Evolutionary conservation across 768 basidiomycete genomes (phyloP), one percentile per base, ranked within the genome.

Genomic region (Collybia nuda): DNA sequence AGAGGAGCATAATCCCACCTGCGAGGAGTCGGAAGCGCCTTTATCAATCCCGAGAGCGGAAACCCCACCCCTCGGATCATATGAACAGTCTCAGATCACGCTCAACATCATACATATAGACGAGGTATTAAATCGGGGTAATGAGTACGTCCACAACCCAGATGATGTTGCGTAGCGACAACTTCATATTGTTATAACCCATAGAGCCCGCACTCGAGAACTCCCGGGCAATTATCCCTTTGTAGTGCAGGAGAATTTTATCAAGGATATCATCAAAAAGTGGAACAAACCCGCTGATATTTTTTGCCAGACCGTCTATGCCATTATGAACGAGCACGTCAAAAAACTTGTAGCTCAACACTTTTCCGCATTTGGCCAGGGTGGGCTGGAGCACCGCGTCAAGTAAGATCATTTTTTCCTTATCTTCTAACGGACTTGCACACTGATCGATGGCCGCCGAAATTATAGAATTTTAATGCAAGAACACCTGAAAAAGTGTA

Each of bases 161-260:
- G 24, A 26, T 26, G 14, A 32, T 32, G 3, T 32, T 32, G 32
- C 9, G 32, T 11, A 32, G 12, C 12, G 9, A 32, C 32, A 14
- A 6, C 14, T 11, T 32, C 9, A 32, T 11, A 11, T 14, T 11
- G 14, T 14, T 28, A 24, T 45, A 22, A 14, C 37, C 45, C 26
- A 36, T 49, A 90, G 89, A 18, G 80, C 88, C 1, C 76, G 83
- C 3, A 84, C 86, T 0, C 79, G 89, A 1, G 87, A 90, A 56
- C 74, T 90, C 0, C 87, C 86, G 0, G 83, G 79, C 12, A 76
- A 78, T 52, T 85, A 81, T 52, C 86, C 87, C 0, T 88, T 84
- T 52, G 68, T 82, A 0, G 82, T 89, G 0, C 79, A 82, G 42
- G 62, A 72, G 8, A 59, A 63, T 0, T 84, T 78, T 52, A 84